Percentiles rank a stretch among this genome's conserved stretches.
phyloP scores from a whole-genome alignment of 352 stramenopile species.

The Thraustochytrium sp. region DNA sequence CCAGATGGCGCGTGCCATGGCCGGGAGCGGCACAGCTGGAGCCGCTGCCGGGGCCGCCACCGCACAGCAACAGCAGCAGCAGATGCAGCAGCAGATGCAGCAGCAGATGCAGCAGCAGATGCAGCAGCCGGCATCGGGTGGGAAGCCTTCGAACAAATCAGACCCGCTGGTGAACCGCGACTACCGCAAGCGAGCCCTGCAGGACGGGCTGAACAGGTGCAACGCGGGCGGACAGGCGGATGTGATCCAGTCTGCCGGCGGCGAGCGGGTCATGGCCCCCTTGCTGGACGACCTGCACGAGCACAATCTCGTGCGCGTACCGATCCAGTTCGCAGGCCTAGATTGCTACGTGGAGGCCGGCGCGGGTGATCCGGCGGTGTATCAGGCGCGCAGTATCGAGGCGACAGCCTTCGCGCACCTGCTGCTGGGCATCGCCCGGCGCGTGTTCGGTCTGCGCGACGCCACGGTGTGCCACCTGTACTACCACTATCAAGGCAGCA shows the following conservation, averaged over 20 bases:
- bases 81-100: neutral
- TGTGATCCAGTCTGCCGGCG: neutral
- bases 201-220: neutral
- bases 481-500: conserved; percentile 3
- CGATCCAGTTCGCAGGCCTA: neutral
- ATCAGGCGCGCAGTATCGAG: neutral
- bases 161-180: conserved; percentile 10
- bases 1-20: no score
- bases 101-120: neutral
- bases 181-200: neutral
- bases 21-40: no score
- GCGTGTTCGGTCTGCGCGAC: neutral
- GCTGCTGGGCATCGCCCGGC: neutral
- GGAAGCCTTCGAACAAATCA: neutral
- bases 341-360: conserved; percentile 25
- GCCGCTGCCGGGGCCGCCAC: no score
- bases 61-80: neutral
- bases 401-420: conserved; percentile 18
- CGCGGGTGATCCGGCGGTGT: neutral
- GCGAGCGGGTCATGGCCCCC: neutral
- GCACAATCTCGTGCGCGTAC: conserved; percentile 13
- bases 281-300: conserved; percentile 28
- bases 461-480: conserved; percentile 19
- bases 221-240: neutral
- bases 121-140: neutral